These are phyloP conservation scores for Talaromyces marneffei DNA, from an alignment of 2,329 filamentous ascomycete species.

Conservation along the genomic window DNA sequence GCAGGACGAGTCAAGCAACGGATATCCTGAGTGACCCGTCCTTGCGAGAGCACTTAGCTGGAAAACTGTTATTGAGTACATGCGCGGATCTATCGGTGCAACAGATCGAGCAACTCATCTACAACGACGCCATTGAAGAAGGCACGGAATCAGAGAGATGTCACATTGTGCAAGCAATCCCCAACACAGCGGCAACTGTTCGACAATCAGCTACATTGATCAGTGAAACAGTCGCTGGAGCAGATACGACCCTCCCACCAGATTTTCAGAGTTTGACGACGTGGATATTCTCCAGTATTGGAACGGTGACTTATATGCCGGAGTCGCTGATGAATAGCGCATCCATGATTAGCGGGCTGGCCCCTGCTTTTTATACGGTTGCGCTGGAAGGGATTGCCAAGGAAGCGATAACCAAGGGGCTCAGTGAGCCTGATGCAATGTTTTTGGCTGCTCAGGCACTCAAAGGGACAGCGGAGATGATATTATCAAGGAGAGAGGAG, in stretches of 20 bases:
- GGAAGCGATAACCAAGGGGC: constrained; percentile 7
- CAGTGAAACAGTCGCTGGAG: constrained; percentile 8
- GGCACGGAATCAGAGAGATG: background rate
- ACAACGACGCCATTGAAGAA: constrained; percentile 2
- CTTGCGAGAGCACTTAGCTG: background rate
- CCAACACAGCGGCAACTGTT: constrained; percentile 6
- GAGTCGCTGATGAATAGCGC: constrained; percentile 11
- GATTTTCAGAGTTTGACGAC: constrained; percentile 11
- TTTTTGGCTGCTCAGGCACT: constrained; percentile 12
- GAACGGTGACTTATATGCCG: constrained; percentile 7
- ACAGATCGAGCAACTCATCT: constrained; percentile 12
- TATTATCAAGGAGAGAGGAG: constrained; percentile 9
- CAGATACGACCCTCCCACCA: constrained; percentile 4
- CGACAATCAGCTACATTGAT: constrained; percentile 13
- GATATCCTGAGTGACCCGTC: constrained; percentile 5
- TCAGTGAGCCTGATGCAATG: constrained; percentile 12
- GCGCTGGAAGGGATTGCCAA: constrained; percentile 13
- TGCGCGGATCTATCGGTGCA: constrained; percentile 9
- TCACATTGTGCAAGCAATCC: constrained; percentile 10
- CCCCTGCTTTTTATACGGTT: constrained; percentile 11
- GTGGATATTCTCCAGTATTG: constrained; percentile 15
- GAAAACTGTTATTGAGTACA: constrained; percentile 10
- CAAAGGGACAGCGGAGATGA: constrained; percentile 11
- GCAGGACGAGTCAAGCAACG: background rate
- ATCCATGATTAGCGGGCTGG: constrained; percentile 8